phyloP scores from a whole-genome alignment of 441 rosid species.

The Mallotus repandus region DNA sequence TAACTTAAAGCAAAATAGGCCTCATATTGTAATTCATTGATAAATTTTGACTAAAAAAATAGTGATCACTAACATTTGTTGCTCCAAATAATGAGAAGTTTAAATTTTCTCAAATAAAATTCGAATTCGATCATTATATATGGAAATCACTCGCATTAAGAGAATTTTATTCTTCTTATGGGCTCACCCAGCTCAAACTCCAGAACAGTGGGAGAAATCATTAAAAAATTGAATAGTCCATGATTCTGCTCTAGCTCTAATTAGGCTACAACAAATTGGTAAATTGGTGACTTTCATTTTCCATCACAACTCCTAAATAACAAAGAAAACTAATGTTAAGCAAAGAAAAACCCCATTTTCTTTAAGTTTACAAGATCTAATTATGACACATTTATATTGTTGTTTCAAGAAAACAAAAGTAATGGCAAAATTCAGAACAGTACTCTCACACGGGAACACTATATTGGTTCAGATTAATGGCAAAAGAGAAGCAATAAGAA shows the following conservation, averaged over 20 bases:
- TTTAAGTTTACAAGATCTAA: background rate
- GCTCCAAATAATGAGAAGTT: background rate
- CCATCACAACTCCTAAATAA: background rate
- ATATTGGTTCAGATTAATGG: background rate
- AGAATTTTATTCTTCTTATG: too few relatives aligned
- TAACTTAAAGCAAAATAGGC: too few relatives aligned
- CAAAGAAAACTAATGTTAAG: background rate
- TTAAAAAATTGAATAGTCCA: background rate
- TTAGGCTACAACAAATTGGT: background rate
- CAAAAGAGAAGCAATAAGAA: conserved; percentile 1
- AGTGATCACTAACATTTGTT: too few relatives aligned
- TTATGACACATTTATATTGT: background rate
- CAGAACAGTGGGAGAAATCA: too few relatives aligned
- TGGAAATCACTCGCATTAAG: too few relatives aligned
- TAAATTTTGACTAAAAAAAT: too few relatives aligned
- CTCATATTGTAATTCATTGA: too few relatives aligned
- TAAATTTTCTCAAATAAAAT: too few relatives aligned
- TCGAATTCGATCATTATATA: too few relatives aligned
- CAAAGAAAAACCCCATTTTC: background rate
- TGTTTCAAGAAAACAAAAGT: background rate
- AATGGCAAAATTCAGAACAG: background rate
- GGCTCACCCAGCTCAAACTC: too few relatives aligned
- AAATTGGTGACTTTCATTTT: background rate
- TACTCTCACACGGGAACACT: background rate
- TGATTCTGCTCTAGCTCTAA: background rate